Evolutionary conservation across 257 asterid genomes (phyloP).

Genomic region (Linaria vulgaris): DNA sequence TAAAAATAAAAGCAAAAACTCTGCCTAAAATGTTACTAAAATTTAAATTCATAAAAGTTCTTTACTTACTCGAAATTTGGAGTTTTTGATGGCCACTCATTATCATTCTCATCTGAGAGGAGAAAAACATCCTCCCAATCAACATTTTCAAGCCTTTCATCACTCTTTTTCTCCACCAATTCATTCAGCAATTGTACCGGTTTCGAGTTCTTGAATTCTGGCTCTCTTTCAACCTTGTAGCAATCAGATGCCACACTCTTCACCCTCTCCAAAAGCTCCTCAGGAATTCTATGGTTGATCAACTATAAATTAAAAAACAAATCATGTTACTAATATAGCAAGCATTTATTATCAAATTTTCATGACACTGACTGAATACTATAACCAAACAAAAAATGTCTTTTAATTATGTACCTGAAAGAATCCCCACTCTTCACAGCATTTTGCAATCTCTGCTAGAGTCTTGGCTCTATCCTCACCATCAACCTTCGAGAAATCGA

Average conservation of each 20-base stretch:
- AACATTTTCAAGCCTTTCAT: constrained; percentile 34
- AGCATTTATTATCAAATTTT: neutral
- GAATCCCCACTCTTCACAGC: constrained; percentile 67
- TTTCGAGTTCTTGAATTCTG: constrained; percentile 42
- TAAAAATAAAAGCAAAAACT: no score
- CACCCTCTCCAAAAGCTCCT: constrained; percentile 58
- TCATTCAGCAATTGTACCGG: constrained; percentile 47
- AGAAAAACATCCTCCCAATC: constrained; percentile 84
- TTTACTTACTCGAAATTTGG: constrained; percentile 46
- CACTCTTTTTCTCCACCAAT: constrained; percentile 37
- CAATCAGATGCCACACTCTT: constrained; percentile 54
- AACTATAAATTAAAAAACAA: constrained; percentile 26
- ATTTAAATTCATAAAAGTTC: neutral
- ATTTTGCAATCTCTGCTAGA: constrained; percentile 44
- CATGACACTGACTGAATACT: neutral
- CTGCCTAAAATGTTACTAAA: no score
- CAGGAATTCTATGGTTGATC: constrained; percentile 62
- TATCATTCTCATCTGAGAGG: constrained; percentile 52
- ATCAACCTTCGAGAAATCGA: constrained; percentile 52
- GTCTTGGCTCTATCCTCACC: constrained; percentile 51
- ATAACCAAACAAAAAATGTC: neutral
- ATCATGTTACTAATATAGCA: neutral
- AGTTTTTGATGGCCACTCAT: constrained; percentile 61
- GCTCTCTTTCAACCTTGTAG: constrained; percentile 56
- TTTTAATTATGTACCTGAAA: constrained; percentile 45